These are phyloP conservation scores for Candida mattraensis DNA, from an alignment of 805 yeast species.

Conservation along the genomic window DNA sequence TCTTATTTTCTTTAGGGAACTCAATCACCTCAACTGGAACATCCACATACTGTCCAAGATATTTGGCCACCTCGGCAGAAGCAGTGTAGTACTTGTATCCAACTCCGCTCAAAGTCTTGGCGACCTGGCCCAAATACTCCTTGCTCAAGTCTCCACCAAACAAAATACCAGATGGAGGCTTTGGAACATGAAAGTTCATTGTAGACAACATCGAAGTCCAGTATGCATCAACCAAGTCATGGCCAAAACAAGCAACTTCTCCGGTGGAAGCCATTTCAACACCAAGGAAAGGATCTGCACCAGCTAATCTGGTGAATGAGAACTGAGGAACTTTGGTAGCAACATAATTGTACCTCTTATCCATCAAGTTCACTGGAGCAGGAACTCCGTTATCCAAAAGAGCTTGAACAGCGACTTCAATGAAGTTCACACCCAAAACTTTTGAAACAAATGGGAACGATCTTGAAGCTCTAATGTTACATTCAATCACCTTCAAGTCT, in stretches of 20 bases:
- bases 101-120: conserved; percentile 61
- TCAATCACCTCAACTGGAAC: conserved; percentile 64
- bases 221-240: conserved; percentile 82
- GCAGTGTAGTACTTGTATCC: conserved; percentile 86
- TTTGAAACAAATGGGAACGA: conserved; percentile 99
- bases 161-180: conserved; percentile 84
- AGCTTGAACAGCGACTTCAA: conserved; percentile 91
- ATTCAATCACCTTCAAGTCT: conserved; percentile 92
- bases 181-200: conserved; percentile 94
- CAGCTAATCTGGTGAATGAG: conserved; percentile 96
- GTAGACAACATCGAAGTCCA: conserved; percentile 97
- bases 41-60: conserved; percentile 54
- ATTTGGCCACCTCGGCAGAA: conserved; percentile 65
- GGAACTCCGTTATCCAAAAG: conserved; percentile 74
- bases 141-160: conserved; percentile 91
- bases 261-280: conserved; percentile 99
- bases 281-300: conserved; percentile 98
- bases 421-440: conserved; percentile 92
- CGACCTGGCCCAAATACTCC: conserved; percentile 72
- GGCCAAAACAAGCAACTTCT: conserved; percentile 97
- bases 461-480: conserved; percentile 97
- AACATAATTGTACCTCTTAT: conserved; percentile 69
- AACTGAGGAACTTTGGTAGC: conserved; percentile 98
- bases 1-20: conserved; percentile 91
- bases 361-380: conserved; percentile 82